Percentiles rank a stretch among this genome's conserved stretches.
phyloP scores from a whole-genome alignment of 1,139 yeast species.

The Sugiyamaella castrensis region DNA sequence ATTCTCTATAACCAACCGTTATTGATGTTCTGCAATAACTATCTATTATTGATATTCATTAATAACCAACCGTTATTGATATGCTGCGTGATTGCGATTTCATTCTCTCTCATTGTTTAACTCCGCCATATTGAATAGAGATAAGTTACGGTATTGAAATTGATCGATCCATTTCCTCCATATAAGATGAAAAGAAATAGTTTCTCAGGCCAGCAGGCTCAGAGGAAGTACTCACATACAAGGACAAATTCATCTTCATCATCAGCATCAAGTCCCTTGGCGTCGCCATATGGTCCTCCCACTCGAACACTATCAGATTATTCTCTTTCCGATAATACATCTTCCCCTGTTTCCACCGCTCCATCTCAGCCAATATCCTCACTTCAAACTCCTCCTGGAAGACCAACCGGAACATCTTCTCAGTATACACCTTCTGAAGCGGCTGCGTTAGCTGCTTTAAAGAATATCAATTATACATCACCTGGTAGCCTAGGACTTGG shows the following conservation, averaged over 20 bases:
- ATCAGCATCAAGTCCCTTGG: slow-evolving; percentile 6
- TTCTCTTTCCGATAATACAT: slow-evolving; percentile 5
- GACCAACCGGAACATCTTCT: slow-evolving; percentile 2
- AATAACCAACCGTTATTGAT: too few relatives aligned
- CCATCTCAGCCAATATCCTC: background rate
- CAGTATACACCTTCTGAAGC: slow-evolving; percentile 24
- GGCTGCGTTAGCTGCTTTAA: slow-evolving; percentile 24
- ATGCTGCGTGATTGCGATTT: too few relatives aligned
- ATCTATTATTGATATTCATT: too few relatives aligned
- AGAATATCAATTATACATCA: slow-evolving; percentile 6
- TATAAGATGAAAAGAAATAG: slow-evolving; percentile 2
- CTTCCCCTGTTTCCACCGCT: slow-evolving; percentile 1
- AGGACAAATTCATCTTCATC: slow-evolving; percentile 31
- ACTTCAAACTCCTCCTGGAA: background rate
- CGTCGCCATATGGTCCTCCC: slow-evolving; percentile 1
- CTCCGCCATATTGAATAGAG: too few relatives aligned
- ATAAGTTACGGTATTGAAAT: too few relatives aligned
- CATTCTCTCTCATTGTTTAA: too few relatives aligned
- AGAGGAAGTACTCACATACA: slow-evolving; percentile 24
- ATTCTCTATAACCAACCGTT: too few relatives aligned
- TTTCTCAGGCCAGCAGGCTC: slow-evolving; percentile 1
- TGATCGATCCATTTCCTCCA: too few relatives aligned
- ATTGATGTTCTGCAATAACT: too few relatives aligned
- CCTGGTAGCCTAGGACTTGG: background rate
- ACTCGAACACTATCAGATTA: slow-evolving; percentile 2